Base-by-base conservation (phyloP, 805 yeast genomes). In the Saturnispora besseyi region DNA sequence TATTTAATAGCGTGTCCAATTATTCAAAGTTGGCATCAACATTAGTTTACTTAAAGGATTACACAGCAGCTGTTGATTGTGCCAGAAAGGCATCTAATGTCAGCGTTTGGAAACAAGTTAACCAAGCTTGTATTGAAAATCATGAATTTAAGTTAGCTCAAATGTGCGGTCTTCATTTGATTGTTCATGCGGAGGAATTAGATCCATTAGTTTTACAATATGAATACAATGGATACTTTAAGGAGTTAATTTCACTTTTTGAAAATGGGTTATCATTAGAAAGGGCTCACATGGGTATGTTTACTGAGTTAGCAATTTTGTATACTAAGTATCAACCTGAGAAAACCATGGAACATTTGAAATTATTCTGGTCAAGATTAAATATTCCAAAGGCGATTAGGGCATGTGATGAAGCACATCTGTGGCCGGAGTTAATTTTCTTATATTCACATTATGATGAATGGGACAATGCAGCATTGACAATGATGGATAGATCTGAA, bases 251-350 rank as follows among this genome's bases (percentile, higher is more conserved):
- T 55, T 80, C 96, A 15, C 78, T 93, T 61, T 88, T 93, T 61
- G 99, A 93, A 70, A 91, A 89, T 60, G 98, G 98, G 57, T 77
- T 93, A 53, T 95, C 96, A 40, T 77, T 93, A 59, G 99, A 93
- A 74, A 86, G 99, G 67, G 99, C 99, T 36, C 99, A 93, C 66
- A 93, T 93, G 99, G 99, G 98, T 59, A 91, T 93, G 97, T 93
- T 93, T 67, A 93, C 99, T 10, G 97, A 90, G 69, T 77, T 93
- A 60, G 96, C 98, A 22, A 76, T 87, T 44, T 74, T 93, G 59
- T 93, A 91, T 72, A 78, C 95, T 57, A 91, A 90, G 67, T 93
- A 90, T 70, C 79, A 81, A 54, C 96, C 97, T 29, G 86, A 81
- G 46, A 84, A 81, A 70, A 86, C 95, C 49, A 86, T 87, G 88